These are phyloP conservation scores for Colletotrichum sp. DNA, from an alignment of 2,329 filamentous ascomycete genomes.

Conservation along the genomic window DNA sequence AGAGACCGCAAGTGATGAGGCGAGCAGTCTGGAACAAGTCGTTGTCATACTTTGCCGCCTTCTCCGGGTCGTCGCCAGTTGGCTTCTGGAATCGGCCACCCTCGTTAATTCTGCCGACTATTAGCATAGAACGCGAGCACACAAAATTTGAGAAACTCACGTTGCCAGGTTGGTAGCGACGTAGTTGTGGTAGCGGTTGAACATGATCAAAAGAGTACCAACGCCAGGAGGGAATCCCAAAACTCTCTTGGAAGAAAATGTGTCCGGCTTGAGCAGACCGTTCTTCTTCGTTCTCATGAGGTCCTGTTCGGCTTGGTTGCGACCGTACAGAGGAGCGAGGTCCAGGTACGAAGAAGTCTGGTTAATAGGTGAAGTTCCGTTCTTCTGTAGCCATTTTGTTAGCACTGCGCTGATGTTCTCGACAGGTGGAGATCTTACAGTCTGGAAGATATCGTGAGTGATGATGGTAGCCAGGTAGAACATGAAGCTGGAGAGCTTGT, in stretches of 20 bases:
- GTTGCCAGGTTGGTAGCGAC: slow-evolving; percentile 23
- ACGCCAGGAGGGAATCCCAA: slow-evolving; percentile 58
- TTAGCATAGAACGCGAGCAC: slow-evolving; percentile 19
- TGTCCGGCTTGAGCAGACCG: slow-evolving; percentile 59
- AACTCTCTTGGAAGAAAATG: slow-evolving; percentile 56
- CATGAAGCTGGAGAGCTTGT: slow-evolving; percentile 49
- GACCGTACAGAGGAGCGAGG: slow-evolving; percentile 56
- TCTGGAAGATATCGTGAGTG: slow-evolving; percentile 56
- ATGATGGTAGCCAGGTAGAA: slow-evolving; percentile 57
- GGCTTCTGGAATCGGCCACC: slow-evolving; percentile 37
- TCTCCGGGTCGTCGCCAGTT: slow-evolving; percentile 22
- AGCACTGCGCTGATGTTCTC: slow-evolving; percentile 6
- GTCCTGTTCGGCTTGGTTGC: slow-evolving; percentile 54
- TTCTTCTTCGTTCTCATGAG: slow-evolving; percentile 51
- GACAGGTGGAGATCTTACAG: background rate
- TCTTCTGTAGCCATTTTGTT: slow-evolving; percentile 25
- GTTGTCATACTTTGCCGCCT: slow-evolving; percentile 38
- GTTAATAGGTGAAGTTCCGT: slow-evolving; percentile 31
- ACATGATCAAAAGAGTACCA: slow-evolving; percentile 57
- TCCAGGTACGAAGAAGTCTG: slow-evolving; percentile 52
- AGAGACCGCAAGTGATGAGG: slow-evolving; percentile 59
- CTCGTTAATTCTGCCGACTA: slow-evolving; percentile 42
- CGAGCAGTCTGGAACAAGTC: slow-evolving; percentile 44
- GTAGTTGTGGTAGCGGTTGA: slow-evolving; percentile 43
- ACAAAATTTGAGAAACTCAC: background rate